Evolutionary conservation across 805 yeast species (phyloP).

Genomic region (Torulaspora indica): DNA sequence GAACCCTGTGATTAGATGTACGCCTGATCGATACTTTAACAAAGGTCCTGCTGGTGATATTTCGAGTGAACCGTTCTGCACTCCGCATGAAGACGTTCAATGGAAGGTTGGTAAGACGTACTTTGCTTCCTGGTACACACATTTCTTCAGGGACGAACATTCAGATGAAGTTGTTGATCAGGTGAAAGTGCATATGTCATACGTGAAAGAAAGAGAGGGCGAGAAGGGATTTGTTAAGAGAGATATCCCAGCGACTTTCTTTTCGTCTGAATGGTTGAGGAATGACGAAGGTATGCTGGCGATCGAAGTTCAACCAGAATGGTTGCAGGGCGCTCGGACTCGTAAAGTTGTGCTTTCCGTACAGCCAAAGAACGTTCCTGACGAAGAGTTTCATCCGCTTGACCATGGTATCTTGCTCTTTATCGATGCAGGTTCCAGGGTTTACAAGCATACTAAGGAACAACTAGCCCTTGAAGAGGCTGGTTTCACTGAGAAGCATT

Average conservation of each 20-base stretch:
- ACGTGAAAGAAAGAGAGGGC: constrained; percentile 49
- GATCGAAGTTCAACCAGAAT: constrained; percentile 53
- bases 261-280: constrained; percentile 65
- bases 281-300: constrained; percentile 60
- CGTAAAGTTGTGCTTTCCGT: constrained; percentile 60
- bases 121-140: constrained; percentile 77
- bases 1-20: constrained; percentile 80
- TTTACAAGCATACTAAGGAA: constrained; percentile 43
- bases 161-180: constrained; percentile 46
- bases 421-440: constrained; percentile 40
- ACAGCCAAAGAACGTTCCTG: constrained; percentile 64
- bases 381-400: constrained; percentile 59
- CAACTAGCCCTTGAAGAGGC: constrained; percentile 42
- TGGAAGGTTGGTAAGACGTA: constrained; percentile 60
- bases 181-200: constrained; percentile 64
- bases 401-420: constrained; percentile 50
- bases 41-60: constrained; percentile 56
- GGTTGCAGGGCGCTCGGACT: constrained; percentile 54
- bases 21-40: constrained; percentile 66
- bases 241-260: constrained; percentile 48
- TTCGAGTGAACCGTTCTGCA: constrained; percentile 76
- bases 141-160: constrained; percentile 44
- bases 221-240: constrained; percentile 57
- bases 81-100: constrained; percentile 60
- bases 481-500: constrained; percentile 43